Base-by-base conservation (phyloP, 192 early-diverging fungal species). In the Coemansia sp. region DNA sequence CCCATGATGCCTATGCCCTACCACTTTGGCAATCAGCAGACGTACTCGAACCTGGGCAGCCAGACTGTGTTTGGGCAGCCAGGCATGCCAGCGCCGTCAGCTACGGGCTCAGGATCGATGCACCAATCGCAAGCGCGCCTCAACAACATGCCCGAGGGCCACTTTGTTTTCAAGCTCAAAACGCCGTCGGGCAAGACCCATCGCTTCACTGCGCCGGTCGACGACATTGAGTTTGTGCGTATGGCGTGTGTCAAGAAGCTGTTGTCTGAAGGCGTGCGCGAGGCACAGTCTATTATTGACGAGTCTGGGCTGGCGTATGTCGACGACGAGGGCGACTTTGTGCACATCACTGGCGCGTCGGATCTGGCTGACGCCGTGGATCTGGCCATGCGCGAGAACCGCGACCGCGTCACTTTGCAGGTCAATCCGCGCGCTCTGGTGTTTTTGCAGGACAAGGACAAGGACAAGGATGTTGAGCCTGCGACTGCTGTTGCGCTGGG, bases 291-390 rank as follows among this genome's bases (percentile, higher is more conserved):
- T 31, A 74, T 69, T 62, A 69, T 67, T 62, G 78, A 69, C 68
- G 81, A 73, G 80, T 76, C 65, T 49, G 80, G 82, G 72, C 67
- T 94, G 31, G 88, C 88, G 1, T 98, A 95, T 67, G 72, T 92
- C 61, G 96, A 98, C 68, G 96, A 98, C 59, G 96, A 98, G 53
- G 85, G 88, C 38, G 96, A 98, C 72, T 75, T 85, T 58, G 91
- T 98, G 31, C 82, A 88, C 62, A 85, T 98, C 65, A 86, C 86
- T 26, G 83, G 83, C 27, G 89, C 91, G 57, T 83, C 83, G 3
- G 94, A 97, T 65, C 72, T 98, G 61, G 71, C 85, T 14, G 93
- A 96, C 49, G 92, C 96, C 10, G 91, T 97, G 0, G 65, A 86
- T 4, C 84, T 94, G 73, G 92, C 94, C 16, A 82, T 84, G 43